phyloP scores from a whole-genome alignment of 2,329 filamentous ascomycete species.

The Aspergillus uvarum region DNA sequence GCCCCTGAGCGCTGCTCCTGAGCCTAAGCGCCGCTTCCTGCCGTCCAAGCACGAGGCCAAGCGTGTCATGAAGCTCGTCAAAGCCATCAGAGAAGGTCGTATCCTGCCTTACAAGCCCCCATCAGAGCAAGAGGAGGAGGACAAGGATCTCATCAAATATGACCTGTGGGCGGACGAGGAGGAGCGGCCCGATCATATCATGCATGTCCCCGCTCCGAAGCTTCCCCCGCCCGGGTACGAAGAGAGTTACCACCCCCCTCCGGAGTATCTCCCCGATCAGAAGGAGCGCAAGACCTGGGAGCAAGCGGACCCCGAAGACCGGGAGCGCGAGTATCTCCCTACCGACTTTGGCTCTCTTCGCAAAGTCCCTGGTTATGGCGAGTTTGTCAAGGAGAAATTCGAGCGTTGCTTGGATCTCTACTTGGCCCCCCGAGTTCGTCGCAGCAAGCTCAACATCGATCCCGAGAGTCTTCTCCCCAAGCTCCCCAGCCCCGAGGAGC shows the following conservation, averaged over 20 bases:
- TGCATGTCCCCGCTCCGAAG: conserved; percentile 95
- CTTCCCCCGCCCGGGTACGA: conserved; percentile 90
- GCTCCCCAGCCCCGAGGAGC: conserved; percentile 85
- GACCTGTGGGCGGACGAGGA: conserved; percentile 96
- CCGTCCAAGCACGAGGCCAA: conserved; percentile 97
- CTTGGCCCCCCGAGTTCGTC: conserved; percentile 83
- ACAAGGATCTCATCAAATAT: conserved; percentile 70
- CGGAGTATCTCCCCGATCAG: conserved; percentile 85
- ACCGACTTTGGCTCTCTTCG: conserved; percentile 79
- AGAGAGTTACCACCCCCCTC: conserved; percentile 92
- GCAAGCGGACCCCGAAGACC: conserved; percentile 80
- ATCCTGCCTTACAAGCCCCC: conserved; percentile 87
- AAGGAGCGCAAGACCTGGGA: conserved; percentile 86
- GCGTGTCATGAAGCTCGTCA: conserved; percentile 94
- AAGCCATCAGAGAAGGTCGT: conserved; percentile 88
- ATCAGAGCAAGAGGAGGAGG: conserved; percentile 69
- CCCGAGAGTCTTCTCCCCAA: conserved; percentile 90
- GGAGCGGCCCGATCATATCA: conserved; percentile 76
- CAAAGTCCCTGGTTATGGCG: conserved; percentile 86
- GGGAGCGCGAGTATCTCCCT: conserved; percentile 85
- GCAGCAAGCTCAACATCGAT: conserved; percentile 95
- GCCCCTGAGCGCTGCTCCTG: conserved; percentile 90
- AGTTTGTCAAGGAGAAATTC: conserved; percentile 92
- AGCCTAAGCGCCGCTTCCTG: conserved; percentile 92
- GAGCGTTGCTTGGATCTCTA: conserved; percentile 95